phyloP scores from a whole-genome alignment of 441 rosid species.

The Pelargonium myrrhifolium region DNA sequence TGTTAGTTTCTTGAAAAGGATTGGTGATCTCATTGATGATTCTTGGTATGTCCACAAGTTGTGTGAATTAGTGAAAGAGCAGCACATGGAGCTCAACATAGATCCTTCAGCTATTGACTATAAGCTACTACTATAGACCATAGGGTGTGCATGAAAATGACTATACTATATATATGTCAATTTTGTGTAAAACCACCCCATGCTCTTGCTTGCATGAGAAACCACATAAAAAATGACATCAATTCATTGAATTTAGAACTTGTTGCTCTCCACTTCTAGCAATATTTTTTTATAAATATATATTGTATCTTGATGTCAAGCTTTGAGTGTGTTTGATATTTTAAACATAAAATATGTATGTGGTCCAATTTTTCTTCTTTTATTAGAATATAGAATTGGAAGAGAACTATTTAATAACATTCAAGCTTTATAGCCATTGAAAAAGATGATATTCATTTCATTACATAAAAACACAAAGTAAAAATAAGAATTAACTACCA shows the following conservation, averaged over 20 bases:
- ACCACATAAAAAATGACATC: neutral
- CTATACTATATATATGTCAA: neutral
- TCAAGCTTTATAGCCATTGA: no score
- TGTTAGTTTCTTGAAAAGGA: neutral
- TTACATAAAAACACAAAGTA: no score
- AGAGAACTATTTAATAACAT: no score
- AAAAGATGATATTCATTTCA: no score
- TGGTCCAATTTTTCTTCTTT: no score
- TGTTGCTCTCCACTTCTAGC: no score
- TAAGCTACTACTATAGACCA: neutral
- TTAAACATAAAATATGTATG: no score
- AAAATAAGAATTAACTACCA: no score
- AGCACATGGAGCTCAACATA: constrained; percentile 1
- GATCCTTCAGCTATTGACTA: neutral
- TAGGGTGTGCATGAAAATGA: neutral
- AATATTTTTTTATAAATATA: no score
- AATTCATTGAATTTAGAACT: neutral
- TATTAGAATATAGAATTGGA: no score
- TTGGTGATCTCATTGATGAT: neutral
- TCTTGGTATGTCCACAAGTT: neutral
- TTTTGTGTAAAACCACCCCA: neutral
- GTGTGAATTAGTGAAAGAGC: neutral
- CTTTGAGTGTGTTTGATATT: no score
- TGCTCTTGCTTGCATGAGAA: neutral
- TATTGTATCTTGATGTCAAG: no score